These are phyloP conservation scores for Leccinum subgranulosum DNA, from an alignment of 768 basidiomycete species.

Conservation along the genomic window DNA sequence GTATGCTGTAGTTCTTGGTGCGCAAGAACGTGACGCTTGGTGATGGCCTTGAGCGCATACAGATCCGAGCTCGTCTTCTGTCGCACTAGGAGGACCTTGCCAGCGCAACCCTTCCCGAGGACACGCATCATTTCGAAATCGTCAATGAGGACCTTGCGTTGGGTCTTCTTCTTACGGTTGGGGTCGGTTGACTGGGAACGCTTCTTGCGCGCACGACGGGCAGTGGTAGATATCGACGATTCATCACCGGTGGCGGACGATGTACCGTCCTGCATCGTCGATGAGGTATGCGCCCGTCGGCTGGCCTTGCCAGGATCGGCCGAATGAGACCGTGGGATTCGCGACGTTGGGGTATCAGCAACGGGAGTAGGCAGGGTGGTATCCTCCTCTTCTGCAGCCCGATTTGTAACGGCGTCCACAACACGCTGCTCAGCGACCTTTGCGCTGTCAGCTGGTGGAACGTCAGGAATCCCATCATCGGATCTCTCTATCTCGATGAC, in stretches of 20 bases:
- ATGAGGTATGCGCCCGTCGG: constrained; percentile 56
- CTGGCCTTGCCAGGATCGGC: constrained; percentile 68
- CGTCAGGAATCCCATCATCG: constrained; percentile 18
- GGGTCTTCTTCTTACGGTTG: constrained; percentile 47
- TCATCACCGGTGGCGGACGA: constrained; percentile 68
- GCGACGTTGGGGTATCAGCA: constrained; percentile 35
- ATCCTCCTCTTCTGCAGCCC: constrained; percentile 28
- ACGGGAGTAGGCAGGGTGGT: constrained; percentile 36
- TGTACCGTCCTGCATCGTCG: constrained; percentile 46
- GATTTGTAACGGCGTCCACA: constrained; percentile 21
- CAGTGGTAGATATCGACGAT: constrained; percentile 63
- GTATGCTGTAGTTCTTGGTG: constrained; percentile 97
- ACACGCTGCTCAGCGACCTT: constrained; percentile 9
- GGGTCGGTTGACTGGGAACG: constrained; percentile 49
- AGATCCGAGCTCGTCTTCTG: constrained; percentile 69
- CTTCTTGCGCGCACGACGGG: constrained; percentile 49
- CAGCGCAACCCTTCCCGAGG: constrained; percentile 95
- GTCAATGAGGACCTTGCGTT: constrained; percentile 74
- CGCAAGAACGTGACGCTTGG: constrained; percentile 93
- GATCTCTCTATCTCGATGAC: constrained; percentile 22
- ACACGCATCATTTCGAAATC: constrained; percentile 99
- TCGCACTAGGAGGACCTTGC: constrained; percentile 90
- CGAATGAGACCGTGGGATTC: constrained; percentile 77
- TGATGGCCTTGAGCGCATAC: constrained; percentile 96
- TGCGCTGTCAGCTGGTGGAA: constrained; percentile 5